These are phyloP conservation scores for Polyrhizophydium stewartii DNA, from an alignment of 371 early-diverging fungal species.

Conservation along the genomic window DNA sequence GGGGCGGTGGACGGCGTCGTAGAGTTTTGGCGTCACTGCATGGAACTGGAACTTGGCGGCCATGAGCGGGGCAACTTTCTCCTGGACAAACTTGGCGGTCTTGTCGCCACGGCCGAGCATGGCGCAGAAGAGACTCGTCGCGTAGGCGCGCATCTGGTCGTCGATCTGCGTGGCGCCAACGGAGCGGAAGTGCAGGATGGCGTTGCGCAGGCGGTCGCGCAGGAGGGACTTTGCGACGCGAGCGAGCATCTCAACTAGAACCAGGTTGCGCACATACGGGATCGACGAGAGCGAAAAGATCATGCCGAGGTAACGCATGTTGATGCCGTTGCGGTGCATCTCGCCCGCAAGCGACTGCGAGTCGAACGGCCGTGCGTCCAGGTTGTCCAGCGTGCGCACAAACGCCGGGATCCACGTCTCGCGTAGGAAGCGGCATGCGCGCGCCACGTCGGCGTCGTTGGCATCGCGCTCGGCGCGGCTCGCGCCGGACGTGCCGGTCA, in stretches of 20 bases:
- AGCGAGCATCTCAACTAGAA: slow-evolving; percentile 44
- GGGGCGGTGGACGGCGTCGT: slow-evolving; percentile 30
- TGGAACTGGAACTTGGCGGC: slow-evolving; percentile 24
- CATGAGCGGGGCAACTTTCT: slow-evolving; percentile 26
- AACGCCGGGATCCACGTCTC: slow-evolving; percentile 41
- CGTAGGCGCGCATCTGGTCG: slow-evolving; percentile 33
- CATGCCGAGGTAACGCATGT: slow-evolving; percentile 44
- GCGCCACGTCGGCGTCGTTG: slow-evolving; percentile 28
- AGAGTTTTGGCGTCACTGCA: slow-evolving; percentile 16
- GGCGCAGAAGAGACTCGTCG: slow-evolving; percentile 25
- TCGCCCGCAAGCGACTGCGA: slow-evolving; percentile 23
- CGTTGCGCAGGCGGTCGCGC: slow-evolving; percentile 25
- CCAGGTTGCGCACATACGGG: slow-evolving; percentile 41
- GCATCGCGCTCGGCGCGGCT: slow-evolving; percentile 29
- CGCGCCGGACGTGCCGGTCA: slow-evolving; percentile 29
- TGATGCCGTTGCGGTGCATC: slow-evolving; percentile 43
- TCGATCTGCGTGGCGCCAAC: slow-evolving; percentile 46
- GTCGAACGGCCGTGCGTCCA: slow-evolving; percentile 40
- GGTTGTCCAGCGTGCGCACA: slow-evolving; percentile 36
- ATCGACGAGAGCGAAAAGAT: slow-evolving; percentile 35
- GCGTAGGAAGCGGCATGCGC: slow-evolving; percentile 35
- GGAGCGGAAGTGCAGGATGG: slow-evolving; percentile 39
- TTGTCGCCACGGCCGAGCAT: slow-evolving; percentile 29
- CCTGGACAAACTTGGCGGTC: slow-evolving; percentile 26
- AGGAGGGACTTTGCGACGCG: slow-evolving; percentile 38